phyloP scores from a whole-genome alignment of 306 rosid species.

The Bauhinia variegata region DNA sequence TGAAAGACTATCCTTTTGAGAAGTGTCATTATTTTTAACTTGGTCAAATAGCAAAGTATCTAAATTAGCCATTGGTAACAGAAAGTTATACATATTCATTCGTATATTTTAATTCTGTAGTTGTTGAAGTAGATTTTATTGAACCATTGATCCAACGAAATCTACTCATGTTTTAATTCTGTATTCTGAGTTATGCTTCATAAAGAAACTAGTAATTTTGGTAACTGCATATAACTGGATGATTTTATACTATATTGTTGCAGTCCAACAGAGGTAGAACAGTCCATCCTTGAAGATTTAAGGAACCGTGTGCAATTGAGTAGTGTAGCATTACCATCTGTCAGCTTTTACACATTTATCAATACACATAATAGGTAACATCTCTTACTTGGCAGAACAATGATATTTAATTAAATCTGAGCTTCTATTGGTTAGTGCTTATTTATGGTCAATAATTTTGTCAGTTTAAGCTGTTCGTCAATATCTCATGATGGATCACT shows the following conservation, averaged over 20 bases:
- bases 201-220: slow-evolving; percentile 8
- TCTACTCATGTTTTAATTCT: slow-evolving; percentile 27
- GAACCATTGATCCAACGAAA: neutral
- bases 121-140: neutral
- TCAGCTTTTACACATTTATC: slow-evolving; percentile 88
- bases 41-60: slow-evolving; percentile 4
- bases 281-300: slow-evolving; percentile 91
- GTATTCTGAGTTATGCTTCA: slow-evolving; percentile 9
- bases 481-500: slow-evolving; percentile 92
- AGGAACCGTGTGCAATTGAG: slow-evolving; percentile 97
- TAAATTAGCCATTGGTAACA: neutral
- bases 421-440: slow-evolving; percentile 32
- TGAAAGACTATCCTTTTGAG: neutral
- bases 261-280: slow-evolving; percentile 90
- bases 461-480: slow-evolving; percentile 92
- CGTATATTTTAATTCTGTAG: too few relatives aligned
- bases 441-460: slow-evolving; percentile 30
- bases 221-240: slow-evolving; percentile 16
- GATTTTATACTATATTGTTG: slow-evolving; percentile 39
- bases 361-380: slow-evolving; percentile 86
- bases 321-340: slow-evolving; percentile 84
- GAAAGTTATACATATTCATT: neutral
- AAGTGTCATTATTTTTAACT: neutral
- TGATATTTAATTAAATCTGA: slow-evolving; percentile 29
- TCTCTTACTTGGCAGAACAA: slow-evolving; percentile 21